Evolutionary conservation across 2,329 filamentous ascomycete species (phyloP), one percentile per base, ranked within the genome.

Genomic region (Sclerotinia subarctica): DNA sequence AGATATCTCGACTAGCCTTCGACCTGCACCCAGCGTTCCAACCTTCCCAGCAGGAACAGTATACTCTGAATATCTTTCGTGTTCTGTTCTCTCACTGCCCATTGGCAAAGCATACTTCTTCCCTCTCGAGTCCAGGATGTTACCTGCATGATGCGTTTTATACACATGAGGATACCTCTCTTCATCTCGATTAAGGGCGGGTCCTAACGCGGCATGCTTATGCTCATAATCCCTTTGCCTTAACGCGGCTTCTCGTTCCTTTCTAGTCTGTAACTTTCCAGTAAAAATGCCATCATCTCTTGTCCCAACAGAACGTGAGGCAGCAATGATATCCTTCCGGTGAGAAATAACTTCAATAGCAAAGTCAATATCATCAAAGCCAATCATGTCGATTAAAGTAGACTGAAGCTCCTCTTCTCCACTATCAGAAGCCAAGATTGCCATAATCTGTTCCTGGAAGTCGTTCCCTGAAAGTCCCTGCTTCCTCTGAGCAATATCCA

Each of bases 151-250:
- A 76, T 96, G 90, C 2, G 86, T 80, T 73, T 90, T 93, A 80
- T 97, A 99, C 0, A 99, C 93, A 77, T 99, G 95, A 1, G 96
- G 96, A 77, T 99, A 99, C 57, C 91, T 84, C 5, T 89, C 86
- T 65, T 90, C 91, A 69, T 88, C 82, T 59, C 88, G 88, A 65
- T 89, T 84, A 70, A 92, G 85, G n/a, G 87, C 88, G 0, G 91
- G 85, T 2, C 88, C 87, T 32, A 99, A 81, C 2, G 85, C 75
- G 13, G 90, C 85, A 75, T 86, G 87, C 78, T 99, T 99, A 79
- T 99, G 95, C 75, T 92, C 86, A 68, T 86, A 85, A 74, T 99
- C 94, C 74, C 89, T 88, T 56, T 86, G 86, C 10, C 89, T 88
- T 38, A 99, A 82, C 3, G 88, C 88, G 70, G 92, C 90, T 71